phyloP scores from a whole-genome alignment of 2,329 filamentous ascomycete genomes.

The Huntiella decipiens region DNA sequence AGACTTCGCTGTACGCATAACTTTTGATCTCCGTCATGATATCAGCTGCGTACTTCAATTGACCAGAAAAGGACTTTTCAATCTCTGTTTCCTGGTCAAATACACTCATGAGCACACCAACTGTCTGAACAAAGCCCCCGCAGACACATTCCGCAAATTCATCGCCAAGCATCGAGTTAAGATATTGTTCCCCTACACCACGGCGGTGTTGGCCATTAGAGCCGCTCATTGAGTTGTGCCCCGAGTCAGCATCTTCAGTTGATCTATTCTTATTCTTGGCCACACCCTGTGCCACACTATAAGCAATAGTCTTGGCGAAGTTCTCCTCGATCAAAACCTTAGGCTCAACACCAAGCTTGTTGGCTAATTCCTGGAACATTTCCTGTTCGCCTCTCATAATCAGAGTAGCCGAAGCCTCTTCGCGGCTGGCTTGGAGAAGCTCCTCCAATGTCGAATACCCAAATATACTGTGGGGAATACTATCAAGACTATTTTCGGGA shows the following conservation, averaged over 20 bases:
- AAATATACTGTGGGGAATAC: slow-evolving; percentile 73
- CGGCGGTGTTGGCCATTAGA: background rate
- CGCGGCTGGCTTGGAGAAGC: slow-evolving; percentile 50
- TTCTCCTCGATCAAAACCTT: slow-evolving; percentile 42
- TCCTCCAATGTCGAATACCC: slow-evolving; percentile 51
- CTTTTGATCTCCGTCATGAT: slow-evolving; percentile 50
- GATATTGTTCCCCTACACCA: slow-evolving; percentile 10
- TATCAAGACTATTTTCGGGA: slow-evolving; percentile 41
- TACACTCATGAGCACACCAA: slow-evolving; percentile 56
- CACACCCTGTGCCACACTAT: slow-evolving; percentile 49
- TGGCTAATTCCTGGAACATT: slow-evolving; percentile 40
- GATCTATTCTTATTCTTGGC: slow-evolving; percentile 9
- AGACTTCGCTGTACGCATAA: slow-evolving; percentile 44
- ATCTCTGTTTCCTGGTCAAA: slow-evolving; percentile 61
- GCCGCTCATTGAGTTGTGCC: background rate
- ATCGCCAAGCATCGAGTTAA: slow-evolving; percentile 41
- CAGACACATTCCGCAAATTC: slow-evolving; percentile 48
- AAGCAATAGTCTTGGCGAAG: slow-evolving; percentile 66
- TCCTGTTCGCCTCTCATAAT: slow-evolving; percentile 60
- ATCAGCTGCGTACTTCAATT: slow-evolving; percentile 39
- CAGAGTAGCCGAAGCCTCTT: slow-evolving; percentile 62
- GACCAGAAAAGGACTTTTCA: slow-evolving; percentile 45
- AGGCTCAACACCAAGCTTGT: slow-evolving; percentile 33
- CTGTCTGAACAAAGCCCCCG: slow-evolving; percentile 54
- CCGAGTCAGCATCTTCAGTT: background rate